Evolutionary conservation across 1,284 basidiomycete genomes (phyloP).

Genomic region (Ceratobasidium papillatum): DNA sequence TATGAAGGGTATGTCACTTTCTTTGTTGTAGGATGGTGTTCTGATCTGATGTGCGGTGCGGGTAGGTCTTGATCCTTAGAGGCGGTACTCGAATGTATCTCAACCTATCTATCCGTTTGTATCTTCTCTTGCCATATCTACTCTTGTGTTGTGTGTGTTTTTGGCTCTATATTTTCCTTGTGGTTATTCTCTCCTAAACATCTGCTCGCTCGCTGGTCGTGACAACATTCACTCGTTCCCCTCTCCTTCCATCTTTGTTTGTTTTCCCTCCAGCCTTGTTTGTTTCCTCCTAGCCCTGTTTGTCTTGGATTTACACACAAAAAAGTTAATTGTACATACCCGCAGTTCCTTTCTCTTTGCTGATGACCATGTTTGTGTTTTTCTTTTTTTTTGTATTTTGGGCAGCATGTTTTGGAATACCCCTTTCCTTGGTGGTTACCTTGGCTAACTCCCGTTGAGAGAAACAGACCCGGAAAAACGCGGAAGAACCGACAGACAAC

Average conservation of each 20-base stretch:
- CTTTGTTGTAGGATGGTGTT: neutral
- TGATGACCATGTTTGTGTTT: neutral
- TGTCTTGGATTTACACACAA: neutral
- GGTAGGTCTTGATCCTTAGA: conserved; percentile 31
- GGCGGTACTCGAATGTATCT: neutral
- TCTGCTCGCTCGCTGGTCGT: conserved; percentile 11
- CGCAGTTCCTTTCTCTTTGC: neutral
- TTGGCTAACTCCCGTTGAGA: neutral
- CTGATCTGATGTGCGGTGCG: neutral
- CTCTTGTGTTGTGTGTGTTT: neutral
- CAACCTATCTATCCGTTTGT: neutral
- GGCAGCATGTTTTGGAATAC: conserved; percentile 19
- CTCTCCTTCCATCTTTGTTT: neutral
- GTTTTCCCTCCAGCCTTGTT: too few species aligned
- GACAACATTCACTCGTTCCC: neutral
- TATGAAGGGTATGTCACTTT: conserved; percentile 27
- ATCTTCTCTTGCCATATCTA: neutral
- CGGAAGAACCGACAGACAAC: too few species aligned
- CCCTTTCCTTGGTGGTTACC: neutral
- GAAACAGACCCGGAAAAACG: too few species aligned
- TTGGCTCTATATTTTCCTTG: neutral
- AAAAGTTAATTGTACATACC: conserved; percentile 1
- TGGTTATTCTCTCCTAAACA: neutral
- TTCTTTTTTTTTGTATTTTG: conserved; percentile 10
- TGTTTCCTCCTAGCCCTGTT: neutral